Evolutionary conservation across 352 stramenopile species (phyloP), one percentile per base, ranked within the genome.

Genomic region (Pythium plurisporium): DNA sequence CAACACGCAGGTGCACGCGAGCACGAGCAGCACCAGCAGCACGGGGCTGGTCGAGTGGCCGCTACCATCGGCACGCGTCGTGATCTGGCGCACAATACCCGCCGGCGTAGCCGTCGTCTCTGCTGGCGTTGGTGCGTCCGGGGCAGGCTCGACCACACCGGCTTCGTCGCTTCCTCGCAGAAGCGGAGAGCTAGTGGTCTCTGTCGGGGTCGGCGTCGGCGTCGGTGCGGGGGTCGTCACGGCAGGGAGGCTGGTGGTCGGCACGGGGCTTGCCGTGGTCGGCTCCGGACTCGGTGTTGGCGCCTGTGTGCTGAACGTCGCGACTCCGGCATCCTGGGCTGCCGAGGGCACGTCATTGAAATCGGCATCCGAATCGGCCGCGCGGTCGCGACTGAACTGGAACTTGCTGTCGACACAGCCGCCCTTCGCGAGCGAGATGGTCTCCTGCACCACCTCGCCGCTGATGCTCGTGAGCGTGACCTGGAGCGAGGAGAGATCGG

Each of bases 381-480:
- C 41, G 20, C 43, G 53, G 20, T 48, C 57, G 34, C 44, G 46
- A 6, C 17, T n/a, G 15, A 65, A 65, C 49, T 65, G 57, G 42
- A 17, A 30, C 10, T 3, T 33, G 10, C 57, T 48, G 30, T 59
- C 57, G 5, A 48, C 54, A n/a, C 57, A 65, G 9, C 38, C 33
- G 11, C 57, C 57, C 12, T 47, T 48, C 5, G 40, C 62, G 14
- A 89, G 68, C n/a, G 74, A 74, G 8, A 89, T 72, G 14, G 72
- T 87, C 43, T 86, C 77, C 34, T 71, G 62, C 42, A 89, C 75
- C 41, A 65, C 67, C 48, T 90, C 72, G 25, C 75, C 80, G 42
- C 69, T 75, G 14, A 79, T 58, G 51, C 80, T 83, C 38, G 76
- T 90, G 42, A 85, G 62, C 5, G 72, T 58, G 27, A 90, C 70